phyloP scores from a whole-genome alignment of 1,284 basidiomycete species.

The Thecaphora thlaspeos region DNA sequence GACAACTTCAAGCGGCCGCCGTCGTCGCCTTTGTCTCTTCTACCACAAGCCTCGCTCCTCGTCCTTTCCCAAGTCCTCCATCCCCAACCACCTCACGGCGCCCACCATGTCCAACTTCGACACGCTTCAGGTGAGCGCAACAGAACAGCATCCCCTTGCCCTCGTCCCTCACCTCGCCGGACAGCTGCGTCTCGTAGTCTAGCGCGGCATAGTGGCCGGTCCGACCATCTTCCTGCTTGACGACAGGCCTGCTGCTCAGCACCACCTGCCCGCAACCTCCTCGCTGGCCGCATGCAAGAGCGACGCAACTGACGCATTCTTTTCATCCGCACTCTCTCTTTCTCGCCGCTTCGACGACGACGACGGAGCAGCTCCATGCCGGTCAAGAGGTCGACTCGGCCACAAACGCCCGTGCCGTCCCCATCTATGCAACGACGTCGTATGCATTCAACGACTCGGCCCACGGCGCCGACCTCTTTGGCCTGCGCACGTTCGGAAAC shows the following conservation, averaged over 20 bases:
- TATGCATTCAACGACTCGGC: conserved; percentile 57
- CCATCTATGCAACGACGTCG: conserved; percentile 66
- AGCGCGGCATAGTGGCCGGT: too few species aligned
- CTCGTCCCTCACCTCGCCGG: too few species aligned
- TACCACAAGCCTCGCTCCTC: too few species aligned
- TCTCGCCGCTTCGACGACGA: not conserved
- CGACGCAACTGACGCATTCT: not conserved
- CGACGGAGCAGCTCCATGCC: conserved; percentile 69
- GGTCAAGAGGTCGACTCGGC: conserved; percentile 72
- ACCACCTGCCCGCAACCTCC: too few species aligned
- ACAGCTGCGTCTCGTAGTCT: too few species aligned
- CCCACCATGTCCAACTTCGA: conserved; percentile 45
- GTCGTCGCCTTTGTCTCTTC: too few species aligned
- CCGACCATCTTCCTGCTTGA: too few species aligned
- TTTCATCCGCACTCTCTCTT: not conserved
- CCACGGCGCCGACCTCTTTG: conserved; percentile 80
- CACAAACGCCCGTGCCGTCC: conserved; percentile 75
- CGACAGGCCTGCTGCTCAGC: too few species aligned
- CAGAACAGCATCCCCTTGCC: not conserved
- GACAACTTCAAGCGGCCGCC: too few species aligned
- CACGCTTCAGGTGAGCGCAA: conserved; percentile 42
- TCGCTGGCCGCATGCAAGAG: not conserved
- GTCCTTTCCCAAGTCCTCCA: too few species aligned
- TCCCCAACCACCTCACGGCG: too few species aligned
- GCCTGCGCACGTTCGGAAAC: conserved; percentile 66